Base-by-base conservation (phyloP, 306 rosid species). In the Alnus glutinosa region DNA sequence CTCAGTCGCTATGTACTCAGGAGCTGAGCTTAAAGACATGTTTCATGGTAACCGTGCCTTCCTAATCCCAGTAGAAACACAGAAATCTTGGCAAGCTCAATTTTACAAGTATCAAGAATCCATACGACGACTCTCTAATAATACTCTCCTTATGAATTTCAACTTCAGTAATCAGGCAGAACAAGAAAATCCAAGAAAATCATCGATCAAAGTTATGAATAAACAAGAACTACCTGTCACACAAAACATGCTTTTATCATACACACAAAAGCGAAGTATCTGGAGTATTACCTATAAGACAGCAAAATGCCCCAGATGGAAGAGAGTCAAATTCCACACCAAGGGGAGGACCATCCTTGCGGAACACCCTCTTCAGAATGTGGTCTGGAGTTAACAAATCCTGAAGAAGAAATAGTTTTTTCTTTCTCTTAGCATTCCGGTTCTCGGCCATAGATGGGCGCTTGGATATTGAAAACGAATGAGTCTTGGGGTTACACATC, bases 281-380 rank as follows among this genome's bases (percentile, higher is more conserved):
- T 32, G 78, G 23, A 34, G 34, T 1, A 19, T 12, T 82, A 87
- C 79, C 83, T 75, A 52, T 61, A 30, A 1, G 64, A 30, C 49
- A 75, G 78, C 68, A 58, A 68, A 63, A 84, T 84, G 74, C 81
- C 69, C 84, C 79, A 12, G 89, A 80, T 54, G 96, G 96, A 82
- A 86, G 79, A 81, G 52, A 71, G 74, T 92, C 97, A 82, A 92
- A 94, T 49, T 90, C 90, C 34, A 55, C 78, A 64, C 89, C 93
- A 18, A 90, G 83, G 0, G 89, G 73, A 84, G 98, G 97, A 32
- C 94, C 94, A 78, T 85, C 96, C 70, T 85, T 89, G 32, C 89
- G 79, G 61, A 91, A 82, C 36, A 88, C 85, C 50, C 74, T 90
- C 85, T 30, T 74, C 4, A 82, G 81, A 83, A 86, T 78, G 85